Base-by-base conservation (phyloP, 129 eudicot species). In the Helichrysum umbraculigerum region DNA sequence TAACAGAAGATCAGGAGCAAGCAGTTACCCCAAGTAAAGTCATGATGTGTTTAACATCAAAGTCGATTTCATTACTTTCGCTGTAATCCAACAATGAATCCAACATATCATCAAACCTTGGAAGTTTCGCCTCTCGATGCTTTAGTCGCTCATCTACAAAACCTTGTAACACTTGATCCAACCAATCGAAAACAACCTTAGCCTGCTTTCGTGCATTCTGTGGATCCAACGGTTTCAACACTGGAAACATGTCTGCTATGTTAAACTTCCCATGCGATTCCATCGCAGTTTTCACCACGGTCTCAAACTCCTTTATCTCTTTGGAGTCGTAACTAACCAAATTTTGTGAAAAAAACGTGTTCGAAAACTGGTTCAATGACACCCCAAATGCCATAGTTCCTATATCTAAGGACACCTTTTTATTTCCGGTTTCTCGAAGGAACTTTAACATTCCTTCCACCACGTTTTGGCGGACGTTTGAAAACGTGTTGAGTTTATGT, bases 211-310 rank as follows among this genome's bases (percentile, higher is more conserved):
- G 78, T 44, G 84, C 75, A 2, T 88, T 85, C 39, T 84, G 91
- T 4, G 77, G 86, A 32, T 89, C 96, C 37, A 83, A 79, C 11
- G 67, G 65, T 50, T 70, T 70, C 35, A 87, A n/a, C 33, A 75
- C 44, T 17, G 88, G 87, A 65, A 87, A 85, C 11, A 66, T 82
- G 56, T 89, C 96, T 0, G 85, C 78, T 0, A 78, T 34, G 21
- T 87, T 89, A 22, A 87, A 84, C 79, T 68, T 83, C n/a, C 82
- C 86, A n/a, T 78, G 86, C 29, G 80, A 71, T 41, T 71, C 85
- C 85, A 87, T 72, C n/a, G 83, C 65, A 1, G 64, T 73, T 80
- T 72, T 50, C 34, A 84, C 77, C 1, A 70, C 47, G n/a, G 30
- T 70, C 32, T 76, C 71, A 57, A 87, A 64, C 77, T 82, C 90